Percentiles rank a stretch among this genome's conserved stretches.
Evolutionary conservation across 2,329 filamentous ascomycete species (phyloP).

Genomic region (Tolypocladium endophyticum): DNA sequence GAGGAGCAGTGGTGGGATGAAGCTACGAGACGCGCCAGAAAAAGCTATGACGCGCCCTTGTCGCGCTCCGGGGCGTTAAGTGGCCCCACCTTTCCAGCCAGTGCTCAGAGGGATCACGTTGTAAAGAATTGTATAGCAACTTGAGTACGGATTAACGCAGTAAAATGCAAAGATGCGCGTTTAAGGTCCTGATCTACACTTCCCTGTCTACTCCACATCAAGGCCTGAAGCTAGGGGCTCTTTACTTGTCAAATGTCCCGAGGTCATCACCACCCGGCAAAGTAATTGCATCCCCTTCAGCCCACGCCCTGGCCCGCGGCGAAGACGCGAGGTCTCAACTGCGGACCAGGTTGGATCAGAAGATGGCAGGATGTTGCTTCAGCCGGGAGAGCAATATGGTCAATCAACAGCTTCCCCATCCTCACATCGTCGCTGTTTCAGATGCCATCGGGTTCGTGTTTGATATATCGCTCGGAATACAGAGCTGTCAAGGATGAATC

Average conservation of each 20-base stretch:
- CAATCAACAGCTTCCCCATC: conserved; percentile 25
- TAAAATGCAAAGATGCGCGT: neutral
- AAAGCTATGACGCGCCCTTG: conserved; percentile 18
- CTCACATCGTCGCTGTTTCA: conserved; percentile 19
- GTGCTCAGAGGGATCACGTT: neutral
- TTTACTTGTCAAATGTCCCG: conserved; percentile 25
- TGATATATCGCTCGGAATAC: conserved; percentile 65
- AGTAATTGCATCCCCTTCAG: conserved; percentile 16
- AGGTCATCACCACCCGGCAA: conserved; percentile 26
- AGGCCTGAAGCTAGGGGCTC: neutral
- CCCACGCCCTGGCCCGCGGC: conserved; percentile 6
- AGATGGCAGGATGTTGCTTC: conserved; percentile 25
- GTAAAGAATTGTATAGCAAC: neutral
- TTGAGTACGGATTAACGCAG: neutral
- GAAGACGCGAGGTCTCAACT: neutral
- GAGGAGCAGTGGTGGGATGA: neutral
- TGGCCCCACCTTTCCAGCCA: neutral
- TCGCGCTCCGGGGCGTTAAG: conserved; percentile 8
- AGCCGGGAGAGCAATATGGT: conserved; percentile 33
- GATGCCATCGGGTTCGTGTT: conserved; percentile 21
- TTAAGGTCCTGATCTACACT: neutral
- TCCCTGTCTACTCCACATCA: neutral
- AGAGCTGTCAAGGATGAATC: conserved; percentile 63
- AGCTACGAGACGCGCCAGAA: conserved; percentile 1
- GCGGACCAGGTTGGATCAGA: conserved; percentile 3